Evolutionary conservation across 805 yeast genomes (phyloP), one percentile per base, ranked within the genome.

Genomic region (Yarrowia porcina): DNA sequence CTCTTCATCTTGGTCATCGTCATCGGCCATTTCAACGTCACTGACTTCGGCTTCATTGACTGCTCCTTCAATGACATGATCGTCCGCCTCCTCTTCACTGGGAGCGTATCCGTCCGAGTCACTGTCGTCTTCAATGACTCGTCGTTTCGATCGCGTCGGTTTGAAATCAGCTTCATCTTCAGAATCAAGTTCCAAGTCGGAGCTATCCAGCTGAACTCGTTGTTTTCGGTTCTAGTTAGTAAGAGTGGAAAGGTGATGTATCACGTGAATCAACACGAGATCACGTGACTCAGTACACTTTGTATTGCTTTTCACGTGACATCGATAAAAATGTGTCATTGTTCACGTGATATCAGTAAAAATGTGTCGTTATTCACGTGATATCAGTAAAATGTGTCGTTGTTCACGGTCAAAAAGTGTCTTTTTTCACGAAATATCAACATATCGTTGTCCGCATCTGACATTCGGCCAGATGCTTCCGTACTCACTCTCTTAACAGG

Each of bases 401-500:
- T n/a, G n/a, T n/a, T n/a, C n/a, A n/a, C n/a, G n/a, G n/a, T n/a
- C n/a, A n/a, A n/a, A n/a, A n/a, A n/a, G n/a, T n/a, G n/a, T n/a
- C n/a, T n/a, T n/a, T n/a, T n/a, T n/a, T n/a, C n/a, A n/a, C n/a
- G n/a, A n/a, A n/a, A n/a, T n/a, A n/a, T n/a, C n/a, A n/a, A n/a
- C 21, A 9, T 36, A 9, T 2, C 18, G 13, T 11, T 11, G 8
- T 20, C 42, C 1, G 15, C 42, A 10, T 10, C 25, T 38, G 42
- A 38, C 42, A 15, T 36, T 11, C 10, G 38, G 11, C 18, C 42
- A 20, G n/a, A 5, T n/a, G 25, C 42, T 20, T 38, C 42, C n/a
- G n/a, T 30, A 45, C 52, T 45, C 52, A 45, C 52, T 33, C 61
- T 27, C 30, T 56, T 56, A 17, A 56, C 39, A n/a, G 61, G 61